Evolutionary conservation across 441 rosid genomes (phyloP), one percentile per base, ranked within the genome.

Genomic region (Caryocar brasiliense): DNA sequence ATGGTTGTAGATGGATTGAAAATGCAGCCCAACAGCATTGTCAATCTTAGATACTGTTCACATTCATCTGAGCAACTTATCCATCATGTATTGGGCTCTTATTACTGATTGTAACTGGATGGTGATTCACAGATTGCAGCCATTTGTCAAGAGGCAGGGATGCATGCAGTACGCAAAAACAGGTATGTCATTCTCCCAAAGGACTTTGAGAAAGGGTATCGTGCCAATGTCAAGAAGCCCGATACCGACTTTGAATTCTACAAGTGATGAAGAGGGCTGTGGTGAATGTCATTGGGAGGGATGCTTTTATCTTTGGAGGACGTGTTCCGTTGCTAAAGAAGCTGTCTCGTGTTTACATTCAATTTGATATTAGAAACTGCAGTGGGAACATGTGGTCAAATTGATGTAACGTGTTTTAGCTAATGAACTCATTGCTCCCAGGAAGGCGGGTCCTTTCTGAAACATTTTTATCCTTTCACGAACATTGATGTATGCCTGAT

Each of bases 61-160:
- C 9, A 9, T 11, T 27, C 12, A 5, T 5, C 19, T 6, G 20
- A 25, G 25, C n/a, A 12, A 14, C 2, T 29, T 15, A 13, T 14
- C 9, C 17, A 9, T 14, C 12, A 10, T 24, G 22, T 30, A 10
- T 19, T 10, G 29, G 4, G 6, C 20, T 18, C 9, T 18, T 3
- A 27, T 14, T 17, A 6, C 6, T 4, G 25, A 11, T 13, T 34
- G 21, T 25, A 21, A 33, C 21, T 14, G 44, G 33, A 38, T 33
- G 37, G 5, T 4, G 9, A 5, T 21, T 17, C n/a, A 46, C 81
- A 91, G 96, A 91, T 91, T 62, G 59, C 90, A 12, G 98, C 96
- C 12, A 91, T 91, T 43, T 91, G 96, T 51, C 98, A 91, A 72
- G 98, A 91, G 74, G 98, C 95, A 19, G 96, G 98, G 47, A 91